Evolutionary conservation across 2,329 filamentous ascomycete genomes (phyloP).

Genomic region (Bipolaris oryzae): DNA sequence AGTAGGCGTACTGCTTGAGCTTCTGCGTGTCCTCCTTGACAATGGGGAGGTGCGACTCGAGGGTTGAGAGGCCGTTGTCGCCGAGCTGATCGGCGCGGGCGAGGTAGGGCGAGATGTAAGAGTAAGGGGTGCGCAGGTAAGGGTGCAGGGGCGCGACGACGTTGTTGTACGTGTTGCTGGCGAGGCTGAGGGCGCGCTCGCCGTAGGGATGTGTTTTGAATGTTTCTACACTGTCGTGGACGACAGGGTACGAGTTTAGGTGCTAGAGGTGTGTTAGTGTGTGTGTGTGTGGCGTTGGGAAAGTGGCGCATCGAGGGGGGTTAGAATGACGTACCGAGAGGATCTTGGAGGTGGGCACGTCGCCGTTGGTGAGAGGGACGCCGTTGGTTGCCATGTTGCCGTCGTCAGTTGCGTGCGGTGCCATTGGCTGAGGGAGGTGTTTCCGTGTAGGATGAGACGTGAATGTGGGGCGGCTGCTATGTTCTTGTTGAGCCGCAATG

Average conservation of each 20-base stretch:
- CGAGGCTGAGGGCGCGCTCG: conserved; percentile 78
- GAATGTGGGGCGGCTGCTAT: background rate
- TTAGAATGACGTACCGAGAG: conserved; percentile 43
- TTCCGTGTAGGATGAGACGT: background rate
- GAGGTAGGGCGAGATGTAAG: conserved; percentile 84
- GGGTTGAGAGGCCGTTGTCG: conserved; percentile 44
- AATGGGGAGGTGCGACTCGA: conserved; percentile 49
- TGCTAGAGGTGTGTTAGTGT: conserved; percentile 63
- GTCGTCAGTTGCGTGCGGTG: conserved; percentile 44
- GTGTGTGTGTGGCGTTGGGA: background rate
- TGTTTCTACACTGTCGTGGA: conserved; percentile 76
- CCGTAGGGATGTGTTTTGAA: conserved; percentile 84
- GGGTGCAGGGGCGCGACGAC: conserved; percentile 80
- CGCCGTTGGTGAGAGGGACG: conserved; percentile 48
- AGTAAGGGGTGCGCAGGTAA: conserved; percentile 78
- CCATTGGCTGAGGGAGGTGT: conserved; percentile 21
- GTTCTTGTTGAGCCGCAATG: background rate
- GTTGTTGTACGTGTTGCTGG: conserved; percentile 74
- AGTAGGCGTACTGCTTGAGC: conserved; percentile 43
- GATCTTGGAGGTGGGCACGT: conserved; percentile 48
- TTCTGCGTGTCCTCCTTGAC: conserved; percentile 58
- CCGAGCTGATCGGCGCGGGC: conserved; percentile 71
- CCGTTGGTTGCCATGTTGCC: conserved; percentile 40
- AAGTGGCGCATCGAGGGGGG: background rate
- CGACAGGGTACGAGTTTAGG: conserved; percentile 80